Base-by-base conservation (phyloP, 805 yeast species). In the Candida railenensis region DNA sequence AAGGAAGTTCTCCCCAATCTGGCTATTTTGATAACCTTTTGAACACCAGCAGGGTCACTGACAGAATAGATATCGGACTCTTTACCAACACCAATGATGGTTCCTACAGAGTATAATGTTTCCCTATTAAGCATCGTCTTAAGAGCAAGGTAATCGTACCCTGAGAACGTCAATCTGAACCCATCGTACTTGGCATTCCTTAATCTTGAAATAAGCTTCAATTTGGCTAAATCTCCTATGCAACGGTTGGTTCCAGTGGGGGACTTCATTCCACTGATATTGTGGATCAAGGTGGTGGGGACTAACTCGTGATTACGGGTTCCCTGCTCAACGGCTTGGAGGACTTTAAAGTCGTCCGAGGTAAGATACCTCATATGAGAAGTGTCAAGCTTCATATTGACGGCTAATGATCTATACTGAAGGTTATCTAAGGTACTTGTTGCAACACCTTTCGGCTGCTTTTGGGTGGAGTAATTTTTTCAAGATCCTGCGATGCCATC, bases 141-240 rank as follows among this genome's bases (percentile, higher is more conserved):
- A 53, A 94, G 74, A 0, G 98, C 98, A 53, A 94, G 74, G 62
- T 88, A 94, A 66, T 94, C 99, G 65, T 83, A 88, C 3, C 99
- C 99, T 41, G 80, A 81, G 63, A 86, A 91, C 0, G 96, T 86
- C 53, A 94, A 68, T 54, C 92, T 77, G 69, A 88, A 94, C 11
- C 99, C 99, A 63, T 94, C 99, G 65, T 94, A 92, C 57, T 84
- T 89, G 30, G 97, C 95, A 65, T 94, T 94, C 68, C 96, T 78
- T 48, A 89, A 74, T 52, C 84, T 77, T 1, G 92, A 76, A 20
- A 94, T 78, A 43, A 94, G 71, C 56, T 83, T 89, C 51, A 89
- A 69, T 65, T 92, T 92, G 21, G 98, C 97, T 50, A 94, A 74
- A 57, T 88, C 96, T 12, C 89, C 79, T 36, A 94, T 86, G 20